Base-by-base conservation (phyloP, 106 monocot species). In the Alisma plantagoaquatica region DNA sequence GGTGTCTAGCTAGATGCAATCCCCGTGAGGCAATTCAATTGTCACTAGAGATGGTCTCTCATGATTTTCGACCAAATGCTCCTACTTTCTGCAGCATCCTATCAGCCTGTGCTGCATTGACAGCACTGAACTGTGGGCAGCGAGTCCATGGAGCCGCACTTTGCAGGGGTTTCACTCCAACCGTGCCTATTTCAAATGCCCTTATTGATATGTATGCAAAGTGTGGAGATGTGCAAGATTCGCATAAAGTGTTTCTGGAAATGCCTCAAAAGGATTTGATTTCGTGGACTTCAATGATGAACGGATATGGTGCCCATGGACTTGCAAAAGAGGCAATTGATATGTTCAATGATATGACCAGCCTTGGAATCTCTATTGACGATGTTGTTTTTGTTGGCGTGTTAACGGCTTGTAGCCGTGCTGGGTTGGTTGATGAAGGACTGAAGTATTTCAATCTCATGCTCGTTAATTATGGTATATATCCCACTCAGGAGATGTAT, bases 241-340 rank as follows among this genome's bases (percentile, higher is more conserved):
- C 77, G 17, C 43, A 53, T 1, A 26, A 32, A 0, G 5, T 77
- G 17, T 77, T 77, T 50, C 68, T 72, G 24, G 17, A 17, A 77
- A 72, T 68, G 77, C 29, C 51, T 18, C 25, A 27, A 11, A 72
- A 46, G 27, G 68, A 67, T 23, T 35, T 27, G 30, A 56, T 62
- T 9, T 59, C 72, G 2, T 77, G 77, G 77, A 77, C 71, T 53
- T 62, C 71, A 17, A 67, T 77, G 71, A 67, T 71, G n/a, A 26
- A 30, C 18, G 73, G 77, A 9, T 24, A 72, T 4, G 72, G 67
- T 0, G 59, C 9, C 41, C 46, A 77, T 16, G 77, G 77, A 15
- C 54, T 42, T 12, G 68, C 67, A 11, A 31, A 42, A 12, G 56
- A 67, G 10, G 71, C 72, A 3, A 5, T 72, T 22, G 23, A 53